Evolutionary conservation across 169 alveolate species (phyloP).

Genomic region (Plasmodium knowlesi): DNA sequence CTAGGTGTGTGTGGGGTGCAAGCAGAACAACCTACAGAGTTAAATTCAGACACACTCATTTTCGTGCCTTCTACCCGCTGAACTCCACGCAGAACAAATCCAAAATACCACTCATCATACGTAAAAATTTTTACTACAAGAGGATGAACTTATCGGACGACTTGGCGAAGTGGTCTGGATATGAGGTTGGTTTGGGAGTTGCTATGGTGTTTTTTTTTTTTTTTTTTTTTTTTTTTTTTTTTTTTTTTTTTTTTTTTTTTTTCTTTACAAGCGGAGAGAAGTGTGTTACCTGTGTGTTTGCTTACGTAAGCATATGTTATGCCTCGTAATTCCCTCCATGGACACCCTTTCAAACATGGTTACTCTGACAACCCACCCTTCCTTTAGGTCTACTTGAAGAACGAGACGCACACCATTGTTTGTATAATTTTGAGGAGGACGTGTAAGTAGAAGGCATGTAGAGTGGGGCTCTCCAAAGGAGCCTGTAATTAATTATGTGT

Average conservation of each 20-base stretch:
- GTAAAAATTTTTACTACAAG: slow-evolving; percentile 50
- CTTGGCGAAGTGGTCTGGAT: slow-evolving; percentile 73
- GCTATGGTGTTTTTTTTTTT: background rate
- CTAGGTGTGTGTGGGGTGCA: background rate
- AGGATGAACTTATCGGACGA: slow-evolving; percentile 77
- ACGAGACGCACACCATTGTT: slow-evolving; percentile 57
- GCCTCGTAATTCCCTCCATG: background rate
- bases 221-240: background rate
- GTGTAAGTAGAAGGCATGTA: slow-evolving; percentile 15
- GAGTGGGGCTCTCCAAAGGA: background rate
- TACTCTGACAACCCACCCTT: background rate
- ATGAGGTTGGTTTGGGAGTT: slow-evolving; percentile 14
- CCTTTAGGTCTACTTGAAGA: slow-evolving; percentile 29
- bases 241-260: no score
- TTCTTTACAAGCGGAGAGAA: background rate
- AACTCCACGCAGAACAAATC: background rate
- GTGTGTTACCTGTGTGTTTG: no score
- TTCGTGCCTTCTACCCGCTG: background rate
- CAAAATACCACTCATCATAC: slow-evolving; percentile 27
- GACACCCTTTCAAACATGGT: background rate
- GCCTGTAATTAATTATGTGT: background rate
- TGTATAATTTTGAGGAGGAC: slow-evolving; percentile 53
- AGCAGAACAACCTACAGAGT: background rate
- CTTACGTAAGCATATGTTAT: background rate
- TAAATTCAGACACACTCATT: background rate